Evolutionary conservation across 805 yeast species (phyloP), one percentile per base, ranked within the genome.

Genomic region (Hanseniaspora nectarophila): DNA sequence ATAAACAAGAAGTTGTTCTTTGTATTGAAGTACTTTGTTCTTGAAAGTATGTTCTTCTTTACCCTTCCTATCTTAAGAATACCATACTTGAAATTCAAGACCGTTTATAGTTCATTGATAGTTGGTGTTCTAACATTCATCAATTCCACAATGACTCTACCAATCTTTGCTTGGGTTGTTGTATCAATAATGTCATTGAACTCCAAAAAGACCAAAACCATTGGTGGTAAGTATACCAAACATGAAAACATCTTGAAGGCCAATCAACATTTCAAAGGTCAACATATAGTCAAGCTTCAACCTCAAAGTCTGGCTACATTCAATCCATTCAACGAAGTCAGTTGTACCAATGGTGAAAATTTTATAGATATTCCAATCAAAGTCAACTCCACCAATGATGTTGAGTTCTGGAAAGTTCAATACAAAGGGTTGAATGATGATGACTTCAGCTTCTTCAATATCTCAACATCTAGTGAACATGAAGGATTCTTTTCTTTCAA

Each of bases 271-370:
- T 83, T 89, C 63, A 82, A 78, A 60, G 98, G 98, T 42, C 80
- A 79, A 40, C 85, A 85, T 61, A 84, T 89, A 0, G 82, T 92
- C 56, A 84, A 89, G 61, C 84, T 85, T 56, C 70, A 92, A 33
- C 97, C 98, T 0, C 97, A 90, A 66, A 83, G 94, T 42, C 82
- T 94, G 0, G 95, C 94, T 4, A 71, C 73, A 60, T 68, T 92
- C 59, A 87, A 89, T 57, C 96, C 96, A 2, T 76, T 78, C 58
- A 76, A 73, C 46, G 78, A 76, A 28, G 71, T 77, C 4, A 75
- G 74, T 55, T 92, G 98, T 67, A 57, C 83, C 42, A 75, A 76
- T 16, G 39, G 42, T 13, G 16, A 70, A 10, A 57, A 55, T 12
- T 33, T 15, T 21, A 37, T 53, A 12, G 54, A 64, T 18, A 70